Base-by-base conservation (phyloP, 176 grass and related monocot genomes). In the Carex scoparia region DNA sequence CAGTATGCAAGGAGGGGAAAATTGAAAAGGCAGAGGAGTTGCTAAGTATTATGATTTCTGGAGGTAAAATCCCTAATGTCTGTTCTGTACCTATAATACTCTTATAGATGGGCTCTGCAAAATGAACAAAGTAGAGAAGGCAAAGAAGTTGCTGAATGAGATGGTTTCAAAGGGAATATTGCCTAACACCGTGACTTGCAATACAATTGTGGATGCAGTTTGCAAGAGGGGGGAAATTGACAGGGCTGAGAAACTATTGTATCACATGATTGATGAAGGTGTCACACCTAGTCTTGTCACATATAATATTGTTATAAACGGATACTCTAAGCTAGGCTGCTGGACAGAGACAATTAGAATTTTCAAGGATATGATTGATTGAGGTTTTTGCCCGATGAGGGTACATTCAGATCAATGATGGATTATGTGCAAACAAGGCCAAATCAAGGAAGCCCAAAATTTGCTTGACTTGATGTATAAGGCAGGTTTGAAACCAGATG, bases 101-200 rank as follows among this genome's bases (percentile, higher is more conserved):
- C 14, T 86, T 51, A 78, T 86, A 37, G 40, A 86, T 79, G 71
- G 51, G 62, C 8, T 78, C 0, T 86, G 61, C 49, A 77, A 77
- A 51, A 60, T 30, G 23, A 51, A n/a, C 18, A 73, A 49, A 19
- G 1, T 35, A 37, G 51, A 33, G 15, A 59, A 55, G 4, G 76
- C 8, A 70, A 28, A 63, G 40, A 9, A 61, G 75, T 42, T 79
- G 5, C 19, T 48, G 49, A 38, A 37, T 64, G 75, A 67, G 44
- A 86, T 40, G 76, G 30, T 69, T 86, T 35, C 42, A 57, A 57
- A 81, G 13, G 60, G 14, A 86, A 60, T 78, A 64, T 28, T 19
- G 5, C 70, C 33, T 16, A 2, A 69, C 31, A 56, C 63, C 19
- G 42, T 55, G 15, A 86, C 74, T 0, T 81, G 46, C 49, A 53